A percentile compares a stretch with the other conserved stretches of the same genome.
These are phyloP conservation scores for Singerocomus inundabilis DNA, from an alignment of 1,284 basidiomycete species.

Conservation along the genomic window DNA sequence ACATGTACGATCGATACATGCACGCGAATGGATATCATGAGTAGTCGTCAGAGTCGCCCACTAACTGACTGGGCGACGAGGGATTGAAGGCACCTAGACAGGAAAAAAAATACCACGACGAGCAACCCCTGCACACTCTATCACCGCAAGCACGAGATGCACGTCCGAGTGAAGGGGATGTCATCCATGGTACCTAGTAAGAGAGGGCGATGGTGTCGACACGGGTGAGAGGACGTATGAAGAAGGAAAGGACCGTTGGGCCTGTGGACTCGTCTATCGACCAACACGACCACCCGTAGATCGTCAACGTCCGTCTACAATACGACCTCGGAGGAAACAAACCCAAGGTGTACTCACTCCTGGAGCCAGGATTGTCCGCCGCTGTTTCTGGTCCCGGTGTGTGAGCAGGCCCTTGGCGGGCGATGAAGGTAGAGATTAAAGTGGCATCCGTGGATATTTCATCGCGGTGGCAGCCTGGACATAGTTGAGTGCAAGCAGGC, in stretches of 20 bases:
- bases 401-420: conserved; percentile 38
- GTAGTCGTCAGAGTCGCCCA: conserved; percentile 31
- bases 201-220: no score
- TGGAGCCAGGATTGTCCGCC: conserved; percentile 40
- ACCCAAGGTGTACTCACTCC: no score
- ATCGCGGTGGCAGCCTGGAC: conserved; percentile 51
- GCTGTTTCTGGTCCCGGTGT: conserved; percentile 40
- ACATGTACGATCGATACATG: no score
- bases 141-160: conserved; percentile 6
- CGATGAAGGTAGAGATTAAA: conserved; percentile 38
- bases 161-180: conserved; percentile 37
- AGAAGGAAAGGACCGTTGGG: no score
- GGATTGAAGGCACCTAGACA: conserved; percentile 31
- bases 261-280: no score
- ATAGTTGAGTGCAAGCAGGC: conserved; percentile 48
- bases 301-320: no score
- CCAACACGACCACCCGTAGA: no score
- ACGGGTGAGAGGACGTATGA: no score
- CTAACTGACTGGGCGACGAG: conserved; percentile 25
- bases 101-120: neutral
- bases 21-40: no score
- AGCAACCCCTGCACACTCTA: neutral
- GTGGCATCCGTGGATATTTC: conserved; percentile 49
- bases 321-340: no score
- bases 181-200: no score